Evolutionary conservation across 192 early-diverging fungal species (phyloP).

Genomic region (Coemansia sp.): DNA sequence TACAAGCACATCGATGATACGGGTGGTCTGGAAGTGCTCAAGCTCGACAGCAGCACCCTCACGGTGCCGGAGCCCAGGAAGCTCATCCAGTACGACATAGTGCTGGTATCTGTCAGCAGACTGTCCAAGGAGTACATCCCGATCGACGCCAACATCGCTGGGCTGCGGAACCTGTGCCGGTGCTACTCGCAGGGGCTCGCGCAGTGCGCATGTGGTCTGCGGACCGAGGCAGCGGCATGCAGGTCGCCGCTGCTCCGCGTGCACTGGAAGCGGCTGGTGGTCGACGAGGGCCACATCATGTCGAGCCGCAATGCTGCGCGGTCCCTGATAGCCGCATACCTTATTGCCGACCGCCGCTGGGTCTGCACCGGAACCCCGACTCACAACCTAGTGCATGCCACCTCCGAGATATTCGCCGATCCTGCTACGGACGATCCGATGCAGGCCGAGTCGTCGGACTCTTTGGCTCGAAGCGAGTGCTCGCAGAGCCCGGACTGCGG

Average conservation of each 20-base stretch:
- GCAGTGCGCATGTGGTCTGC: conserved; percentile 15
- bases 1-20: conserved; percentile 60
- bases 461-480: not conserved
- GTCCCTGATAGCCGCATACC: conserved; percentile 56
- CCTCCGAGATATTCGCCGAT: conserved; percentile 20
- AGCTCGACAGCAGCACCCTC: conserved; percentile 50
- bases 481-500: not conserved
- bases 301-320: conserved; percentile 52
- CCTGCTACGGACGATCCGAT: not conserved
- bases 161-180: conserved; percentile 46
- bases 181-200: conserved; percentile 26
- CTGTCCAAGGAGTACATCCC: conserved; percentile 63
- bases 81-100: conserved; percentile 67
- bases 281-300: conserved; percentile 83
- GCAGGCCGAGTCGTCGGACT: not conserved
- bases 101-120: conserved; percentile 66
- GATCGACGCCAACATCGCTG: conserved; percentile 41
- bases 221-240: conserved; percentile 18
- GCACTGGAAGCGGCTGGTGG: conserved; percentile 77
- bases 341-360: conserved; percentile 66
- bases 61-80: conserved; percentile 53
- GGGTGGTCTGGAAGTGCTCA: conserved; percentile 54
- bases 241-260: conserved; percentile 70
- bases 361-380: conserved; percentile 74
- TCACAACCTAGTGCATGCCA: conserved; percentile 61